Percentiles rank a stretch among this genome's conserved stretches.
Conservation (phyloP, 345 rosid genomes). For the Chamaenerion angustifolium region DNA sequence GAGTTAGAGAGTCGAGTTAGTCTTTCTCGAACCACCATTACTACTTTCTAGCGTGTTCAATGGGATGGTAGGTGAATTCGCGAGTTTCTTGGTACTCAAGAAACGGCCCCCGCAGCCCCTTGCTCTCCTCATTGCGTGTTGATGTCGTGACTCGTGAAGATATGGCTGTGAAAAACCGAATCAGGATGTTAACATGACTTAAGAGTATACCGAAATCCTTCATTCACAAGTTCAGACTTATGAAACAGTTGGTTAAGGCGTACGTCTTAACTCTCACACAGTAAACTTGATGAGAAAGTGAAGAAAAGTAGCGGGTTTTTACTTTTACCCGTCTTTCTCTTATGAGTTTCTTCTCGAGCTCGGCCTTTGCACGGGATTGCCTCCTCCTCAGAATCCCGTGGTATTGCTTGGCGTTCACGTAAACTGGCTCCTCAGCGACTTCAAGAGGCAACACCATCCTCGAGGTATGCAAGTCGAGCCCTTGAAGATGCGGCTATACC, state of each 20-base stretch:
- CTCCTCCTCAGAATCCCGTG: constrained; percentile 61
- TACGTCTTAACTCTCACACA: too few relatives aligned
- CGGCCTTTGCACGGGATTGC: constrained; percentile 56
- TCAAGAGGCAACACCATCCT: constrained; percentile 49
- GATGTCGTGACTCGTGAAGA: constrained; percentile 63
- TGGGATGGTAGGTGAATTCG: background rate
- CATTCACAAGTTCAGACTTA: constrained; percentile 46
- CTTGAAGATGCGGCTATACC: constrained; percentile 32
- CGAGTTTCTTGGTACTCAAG: constrained; percentile 32
- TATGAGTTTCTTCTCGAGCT: constrained; percentile 38
- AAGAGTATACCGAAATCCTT: constrained; percentile 1
- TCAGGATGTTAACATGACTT: too few relatives aligned
- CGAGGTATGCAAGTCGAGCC: constrained; percentile 23
- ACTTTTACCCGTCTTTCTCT: constrained; percentile 39
- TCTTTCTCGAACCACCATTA: constrained; percentile 4
- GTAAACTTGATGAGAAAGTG: too few relatives aligned
- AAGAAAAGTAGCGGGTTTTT: too few relatives aligned
- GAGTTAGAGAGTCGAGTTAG: constrained; percentile 1
- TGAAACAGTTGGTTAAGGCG: constrained; percentile 22
- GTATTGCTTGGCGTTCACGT: constrained; percentile 69
- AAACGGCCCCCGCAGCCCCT: constrained; percentile 64
- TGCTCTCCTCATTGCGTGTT: constrained; percentile 57
- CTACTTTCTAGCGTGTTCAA: constrained; percentile 1
- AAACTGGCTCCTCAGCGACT: constrained; percentile 58
- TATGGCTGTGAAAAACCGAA: constrained; percentile 30